Base-by-base conservation (phyloP, 2,329 filamentous ascomycete genomes). In the Aspergillus sp. region DNA sequence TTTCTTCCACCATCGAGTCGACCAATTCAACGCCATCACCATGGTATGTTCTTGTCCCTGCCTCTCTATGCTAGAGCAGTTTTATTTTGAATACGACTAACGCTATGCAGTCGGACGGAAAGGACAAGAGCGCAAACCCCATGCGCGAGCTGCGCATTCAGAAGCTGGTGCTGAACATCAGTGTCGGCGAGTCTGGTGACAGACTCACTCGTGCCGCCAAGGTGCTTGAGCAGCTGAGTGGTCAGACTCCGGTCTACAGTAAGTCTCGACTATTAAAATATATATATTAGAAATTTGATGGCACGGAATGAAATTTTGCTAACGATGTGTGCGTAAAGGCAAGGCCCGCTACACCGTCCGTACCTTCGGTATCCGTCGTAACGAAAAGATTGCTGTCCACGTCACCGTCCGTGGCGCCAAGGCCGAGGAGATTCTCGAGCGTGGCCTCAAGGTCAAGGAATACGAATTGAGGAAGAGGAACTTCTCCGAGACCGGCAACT, bases 391-490 rank as follows among this genome's bases (percentile, higher is more conserved):
- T 71, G 80, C 93, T 62, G 93, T 98, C 64, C 93, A 98, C 81
- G 93, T 98, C 72, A 98, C 93, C 71, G 90, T 98, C 78, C 93
- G 93, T 73, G 93, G 93, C 71, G 90, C 93, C 77, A 96, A 88
- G 86, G 93, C 93, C 57, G 93, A 98, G 83, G 93, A 98, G 79
- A 98, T 98, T 70, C 86, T 98, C 71, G 93, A 98, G 88, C 91
- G 93, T 83, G 93, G 93, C 73, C 86, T 98, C 73, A 98, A 98
- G 86, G 93, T 98, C 84, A 98, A 98, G 89, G 93, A 98, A 80
- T 98, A 98, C 81, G 93, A 98, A 78, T 82, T 98, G 68, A 86
- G 88, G 79, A 95, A 93, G 84, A 86, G 87, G 77, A 98, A 98
- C 88, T 98, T 98, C 86, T 91, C 85, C 72, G 88, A 95, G 83